Evolutionary conservation across 208 protist species (phyloP).

Genomic region (Crithidia sp.): DNA sequence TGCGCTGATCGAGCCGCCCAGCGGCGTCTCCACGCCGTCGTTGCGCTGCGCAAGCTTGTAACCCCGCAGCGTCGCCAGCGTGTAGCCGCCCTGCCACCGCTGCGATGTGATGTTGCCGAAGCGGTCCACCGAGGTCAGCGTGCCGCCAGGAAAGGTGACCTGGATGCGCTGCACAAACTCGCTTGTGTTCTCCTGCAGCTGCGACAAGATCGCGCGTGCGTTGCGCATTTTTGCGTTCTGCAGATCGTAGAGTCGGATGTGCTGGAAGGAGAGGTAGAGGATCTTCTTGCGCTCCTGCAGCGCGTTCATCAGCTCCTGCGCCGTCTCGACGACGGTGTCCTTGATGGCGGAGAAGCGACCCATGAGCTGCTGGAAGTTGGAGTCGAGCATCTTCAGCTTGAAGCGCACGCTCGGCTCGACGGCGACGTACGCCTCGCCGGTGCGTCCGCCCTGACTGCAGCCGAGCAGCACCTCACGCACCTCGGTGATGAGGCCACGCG

Average conservation of each 20-base stretch:
- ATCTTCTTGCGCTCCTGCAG: conserved; percentile 91
- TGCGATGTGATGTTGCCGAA: conserved; percentile 86
- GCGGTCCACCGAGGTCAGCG: conserved; percentile 84
- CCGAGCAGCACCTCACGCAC: conserved; percentile 68
- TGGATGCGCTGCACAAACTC: conserved; percentile 69
- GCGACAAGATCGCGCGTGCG: conserved; percentile 68
- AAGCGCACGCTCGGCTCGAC: conserved; percentile 88
- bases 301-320: conserved; percentile 87
- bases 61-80: conserved; percentile 68
- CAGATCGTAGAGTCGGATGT: conserved; percentile 92
- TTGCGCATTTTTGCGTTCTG: conserved; percentile 86
- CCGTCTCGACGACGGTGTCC: conserved; percentile 83
- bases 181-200: conserved; percentile 67
- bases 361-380: conserved; percentile 90
- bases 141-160: conserved; percentile 79
- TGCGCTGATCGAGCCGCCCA: neutral
- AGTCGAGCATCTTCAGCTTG: conserved; percentile 90
- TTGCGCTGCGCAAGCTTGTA: conserved; percentile 41
- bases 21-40: neutral
- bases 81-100: conserved; percentile 87
- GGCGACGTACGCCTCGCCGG: conserved; percentile 74
- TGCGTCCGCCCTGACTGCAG: conserved; percentile 47
- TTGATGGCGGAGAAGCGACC: conserved; percentile 86
- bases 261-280: conserved; percentile 91
- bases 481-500: conserved; percentile 76